Evolutionary conservation across 2,329 filamentous ascomycete genomes (phyloP).

Genomic region (Pestalotiopsis sp.): DNA sequence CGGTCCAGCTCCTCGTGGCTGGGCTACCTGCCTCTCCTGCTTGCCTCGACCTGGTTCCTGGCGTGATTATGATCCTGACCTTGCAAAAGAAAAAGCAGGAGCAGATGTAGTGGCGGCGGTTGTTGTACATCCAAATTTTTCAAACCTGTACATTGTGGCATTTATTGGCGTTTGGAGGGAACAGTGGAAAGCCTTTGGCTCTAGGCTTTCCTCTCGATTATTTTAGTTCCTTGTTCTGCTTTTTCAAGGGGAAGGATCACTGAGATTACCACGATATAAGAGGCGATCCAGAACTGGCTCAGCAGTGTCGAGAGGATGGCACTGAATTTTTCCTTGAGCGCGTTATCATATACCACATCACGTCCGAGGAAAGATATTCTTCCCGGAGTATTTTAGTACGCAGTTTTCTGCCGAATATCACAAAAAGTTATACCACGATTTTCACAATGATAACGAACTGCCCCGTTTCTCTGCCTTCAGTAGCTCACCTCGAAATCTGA

Average conservation of each 20-base stretch:
- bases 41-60: slow-evolving; percentile 41
- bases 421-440: background rate
- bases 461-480: background rate
- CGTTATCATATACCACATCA: slow-evolving; percentile 1
- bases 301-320: background rate
- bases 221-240: too few species aligned
- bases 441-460: background rate
- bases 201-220: background rate
- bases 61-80: slow-evolving; percentile 27
- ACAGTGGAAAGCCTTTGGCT: background rate
- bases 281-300: background rate
- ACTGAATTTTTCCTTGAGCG: background rate
- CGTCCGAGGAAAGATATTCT: background rate
- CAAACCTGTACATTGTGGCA: slow-evolving; percentile 10
- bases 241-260: too few species aligned
- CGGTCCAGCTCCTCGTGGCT: slow-evolving; percentile 27
- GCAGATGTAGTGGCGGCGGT: background rate
- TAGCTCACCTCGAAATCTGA: background rate
- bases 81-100: slow-evolving; percentile 7
- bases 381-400: background rate
- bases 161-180: slow-evolving; percentile 4
- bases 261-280: background rate
- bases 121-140: background rate
- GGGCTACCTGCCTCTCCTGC: slow-evolving; percentile 45
- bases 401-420: background rate